Conservation (phyloP, 23 red algal genomes). For the Rhodosorus marinus region DNA sequence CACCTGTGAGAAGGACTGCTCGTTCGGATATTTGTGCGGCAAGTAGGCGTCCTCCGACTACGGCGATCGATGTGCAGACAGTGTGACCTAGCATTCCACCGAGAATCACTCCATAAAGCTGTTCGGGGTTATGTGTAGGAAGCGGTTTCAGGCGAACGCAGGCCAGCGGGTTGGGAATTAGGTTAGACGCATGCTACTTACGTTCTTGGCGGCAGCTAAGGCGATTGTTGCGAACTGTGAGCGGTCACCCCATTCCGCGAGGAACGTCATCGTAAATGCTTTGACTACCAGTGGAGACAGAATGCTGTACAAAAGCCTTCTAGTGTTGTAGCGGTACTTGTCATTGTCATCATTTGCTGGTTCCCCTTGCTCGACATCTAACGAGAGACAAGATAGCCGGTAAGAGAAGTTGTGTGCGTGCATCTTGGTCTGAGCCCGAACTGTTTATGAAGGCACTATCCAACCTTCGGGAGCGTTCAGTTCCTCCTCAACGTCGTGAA, state of each 20-base stretch:
- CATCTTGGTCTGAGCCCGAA: no score
- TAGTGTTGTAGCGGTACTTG: no score
- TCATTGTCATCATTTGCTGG: no score
- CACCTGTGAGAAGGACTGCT: conserved; percentile 45
- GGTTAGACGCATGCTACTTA: no score
- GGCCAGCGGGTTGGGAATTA: no score
- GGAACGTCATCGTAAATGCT: conserved; percentile 58
- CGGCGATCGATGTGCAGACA: conserved; percentile 60
- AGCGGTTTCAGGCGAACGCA: no score
- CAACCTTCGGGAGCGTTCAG: conserved; percentile 5
- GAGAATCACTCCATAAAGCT: conserved; percentile 61
- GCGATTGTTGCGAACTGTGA: conserved; percentile 81
- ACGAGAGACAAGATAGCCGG: no score
- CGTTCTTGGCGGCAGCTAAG: conserved; percentile 75
- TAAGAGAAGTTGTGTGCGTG: no score
- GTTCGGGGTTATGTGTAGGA: no score
- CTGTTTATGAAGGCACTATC: conserved; percentile 18
- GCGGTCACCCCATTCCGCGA: conserved; percentile 96
- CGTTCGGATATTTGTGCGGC: conserved; percentile 55
- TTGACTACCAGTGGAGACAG: no score
- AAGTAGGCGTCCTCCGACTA: conserved; percentile 67
- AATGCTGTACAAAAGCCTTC: no score
- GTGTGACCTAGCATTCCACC: conserved; percentile 69
- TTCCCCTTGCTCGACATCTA: no score
- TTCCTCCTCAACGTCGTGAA: conserved; percentile 54